phyloP scores from a whole-genome alignment of 176 grass and related monocot genomes.

The Carex kokanica region DNA sequence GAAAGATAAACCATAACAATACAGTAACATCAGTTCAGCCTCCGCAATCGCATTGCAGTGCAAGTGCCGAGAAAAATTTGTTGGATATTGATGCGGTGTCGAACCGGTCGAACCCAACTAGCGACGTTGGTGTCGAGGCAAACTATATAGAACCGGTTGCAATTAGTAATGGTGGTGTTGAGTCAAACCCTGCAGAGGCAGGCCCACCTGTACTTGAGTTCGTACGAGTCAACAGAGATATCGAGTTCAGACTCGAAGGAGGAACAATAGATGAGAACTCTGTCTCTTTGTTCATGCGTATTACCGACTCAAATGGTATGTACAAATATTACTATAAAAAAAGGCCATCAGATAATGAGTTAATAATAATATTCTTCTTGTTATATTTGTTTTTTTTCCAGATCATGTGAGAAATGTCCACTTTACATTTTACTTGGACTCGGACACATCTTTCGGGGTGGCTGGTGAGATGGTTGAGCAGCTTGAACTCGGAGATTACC shows the following conservation, averaged over 20 bases:
- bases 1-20: background rate
- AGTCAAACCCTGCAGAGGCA: background rate
- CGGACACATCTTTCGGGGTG: conserved; percentile 19
- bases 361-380: background rate
- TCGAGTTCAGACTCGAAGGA: conserved; percentile 30
- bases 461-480: conserved; percentile 34
- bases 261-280: conserved; percentile 23
- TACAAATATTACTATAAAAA: no score
- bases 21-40: background rate
- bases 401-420: conserved; percentile 30
- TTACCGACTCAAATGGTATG: conserved; percentile 19
- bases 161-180: background rate
- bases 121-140: background rate
- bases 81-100: background rate
- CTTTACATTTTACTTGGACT: conserved; percentile 34
- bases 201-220: background rate
- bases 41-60: background rate
- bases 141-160: background rate
- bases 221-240: background rate
- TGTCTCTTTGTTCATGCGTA: conserved; percentile 21
- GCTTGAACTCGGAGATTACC: conserved; percentile 26
- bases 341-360: no score
- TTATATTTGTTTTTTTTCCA: background rate
- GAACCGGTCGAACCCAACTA: background rate
- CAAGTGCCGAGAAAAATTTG: background rate